These are phyloP conservation scores for Dactylonectria estremocensis DNA, from an alignment of 2,329 filamentous ascomycete species.

Conservation along the genomic window DNA sequence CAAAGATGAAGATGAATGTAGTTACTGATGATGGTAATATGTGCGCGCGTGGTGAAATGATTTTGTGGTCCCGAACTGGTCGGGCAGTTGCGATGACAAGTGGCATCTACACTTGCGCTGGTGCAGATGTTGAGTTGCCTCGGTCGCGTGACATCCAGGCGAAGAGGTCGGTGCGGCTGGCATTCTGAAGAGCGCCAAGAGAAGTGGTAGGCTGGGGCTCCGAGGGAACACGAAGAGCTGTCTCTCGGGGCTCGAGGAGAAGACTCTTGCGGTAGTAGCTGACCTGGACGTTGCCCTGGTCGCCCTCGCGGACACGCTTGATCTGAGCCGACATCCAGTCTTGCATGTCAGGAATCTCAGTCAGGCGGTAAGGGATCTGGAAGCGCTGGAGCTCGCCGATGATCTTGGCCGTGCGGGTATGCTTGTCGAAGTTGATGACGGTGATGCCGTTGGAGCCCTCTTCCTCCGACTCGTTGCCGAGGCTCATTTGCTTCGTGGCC, in stretches of 20 bases:
- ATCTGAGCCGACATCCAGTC: slow-evolving; percentile 93
- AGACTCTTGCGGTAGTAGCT: slow-evolving; percentile 86
- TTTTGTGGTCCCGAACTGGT: slow-evolving; percentile 18
- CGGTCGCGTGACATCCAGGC: slow-evolving; percentile 68
- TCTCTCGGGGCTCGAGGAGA: slow-evolving; percentile 83
- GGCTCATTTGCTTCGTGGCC: slow-evolving; percentile 80
- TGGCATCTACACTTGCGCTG: slow-evolving; percentile 43
- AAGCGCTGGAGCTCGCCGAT: slow-evolving; percentile 97
- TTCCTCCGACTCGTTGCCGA: slow-evolving; percentile 66
- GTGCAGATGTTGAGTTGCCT: slow-evolving; percentile 50
- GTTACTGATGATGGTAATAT: slow-evolving; percentile 50
- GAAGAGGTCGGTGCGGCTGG: slow-evolving; percentile 61
- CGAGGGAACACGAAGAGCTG: slow-evolving; percentile 50
- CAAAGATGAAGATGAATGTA: slow-evolving; percentile 56
- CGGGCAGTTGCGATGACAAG: slow-evolving; percentile 8
- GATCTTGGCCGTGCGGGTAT: slow-evolving; percentile 93
- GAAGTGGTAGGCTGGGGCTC: slow-evolving; percentile 50
- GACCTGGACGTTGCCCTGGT: slow-evolving; percentile 71
- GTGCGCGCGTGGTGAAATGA: slow-evolving; percentile 42
- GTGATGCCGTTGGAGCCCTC: slow-evolving; percentile 76
- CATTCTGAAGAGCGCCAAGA: slow-evolving; percentile 45
- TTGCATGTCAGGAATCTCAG: slow-evolving; percentile 89
- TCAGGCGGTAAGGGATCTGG: slow-evolving; percentile 91
- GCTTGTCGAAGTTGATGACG: slow-evolving; percentile 98
- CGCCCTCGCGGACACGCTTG: slow-evolving; percentile 77